Base-by-base conservation (phyloP, 164 flowering plant species). In the Tetrastigma voinierianum region DNA sequence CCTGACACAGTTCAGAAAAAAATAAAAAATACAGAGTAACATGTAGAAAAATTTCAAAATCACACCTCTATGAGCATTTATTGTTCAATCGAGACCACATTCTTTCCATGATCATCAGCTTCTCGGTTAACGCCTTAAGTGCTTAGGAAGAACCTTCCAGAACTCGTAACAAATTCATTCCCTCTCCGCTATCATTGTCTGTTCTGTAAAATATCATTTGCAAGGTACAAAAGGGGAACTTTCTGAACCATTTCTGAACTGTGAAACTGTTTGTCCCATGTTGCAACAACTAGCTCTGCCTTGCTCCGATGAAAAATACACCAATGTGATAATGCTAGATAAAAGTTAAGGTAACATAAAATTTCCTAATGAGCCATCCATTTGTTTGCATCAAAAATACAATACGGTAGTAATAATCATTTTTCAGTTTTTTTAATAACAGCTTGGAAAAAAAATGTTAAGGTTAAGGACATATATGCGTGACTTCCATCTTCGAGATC, bases 101-200 rank as follows among this genome's bases (percentile, higher is more conserved):
- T 87, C 86, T 89, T 95, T 65, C 88, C 96, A 70, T 63, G 86
- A 13, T 89, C 97, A 78, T 90, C 92, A 15, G 93, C 94, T 44
- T 83, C n/a, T n/a, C 86, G 45, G 23, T 43, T 55, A 90, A 76
- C 70, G 82, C 90, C 72, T 88, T 92, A 59, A n/a, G 81, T 15
- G 99, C 99, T 15, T 70, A 57, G 99, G 99, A 70, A 95, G 97
- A 76, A 95, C 96, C 67, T 95, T 95, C 97, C 97, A 95, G 51
- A 92, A 92, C 75, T 87, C 97, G 49, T 74, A 11, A 92, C 97
- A 76, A 89, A 95, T 77, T 95, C 99, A 75, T n/a, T 87, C 65
- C 99, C 99, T 61, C 90, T 92, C 25, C 97, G 90, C n/a, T n/a
- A n/a, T n/a, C n/a, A n/a, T 74, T 82, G 92, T 73, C 99, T 95